These are phyloP conservation scores for Trypanosoma grayi DNA, from an alignment of 208 protist species.

Conservation along the genomic window DNA sequence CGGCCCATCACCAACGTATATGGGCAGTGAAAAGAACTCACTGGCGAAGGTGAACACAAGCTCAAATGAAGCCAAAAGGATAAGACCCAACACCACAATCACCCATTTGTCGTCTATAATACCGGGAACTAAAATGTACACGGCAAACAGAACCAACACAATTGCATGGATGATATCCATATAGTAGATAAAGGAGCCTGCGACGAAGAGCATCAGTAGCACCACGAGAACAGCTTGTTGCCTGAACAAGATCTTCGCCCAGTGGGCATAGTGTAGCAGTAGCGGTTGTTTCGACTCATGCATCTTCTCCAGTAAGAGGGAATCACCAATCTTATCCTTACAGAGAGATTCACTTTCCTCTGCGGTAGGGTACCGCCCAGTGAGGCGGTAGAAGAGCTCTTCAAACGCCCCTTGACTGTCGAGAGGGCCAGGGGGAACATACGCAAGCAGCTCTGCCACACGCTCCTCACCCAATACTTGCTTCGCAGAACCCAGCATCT, in stretches of 20 bases:
- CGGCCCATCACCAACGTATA: conserved; percentile 2
- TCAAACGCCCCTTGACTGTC: conserved; percentile 8
- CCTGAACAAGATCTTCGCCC: conserved; percentile 18
- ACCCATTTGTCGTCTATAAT: conserved; percentile 7
- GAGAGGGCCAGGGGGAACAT: neutral
- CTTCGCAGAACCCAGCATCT: neutral
- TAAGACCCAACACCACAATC: conserved; percentile 16
- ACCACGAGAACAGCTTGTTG: conserved; percentile 13
- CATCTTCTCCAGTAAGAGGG: conserved; percentile 15
- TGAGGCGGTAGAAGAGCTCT: conserved; percentile 5
- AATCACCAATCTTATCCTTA: conserved; percentile 5
- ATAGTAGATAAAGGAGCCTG: conserved; percentile 24
- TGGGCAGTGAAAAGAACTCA: conserved; percentile 14
- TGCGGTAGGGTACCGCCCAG: neutral
- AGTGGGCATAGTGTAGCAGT: conserved; percentile 7
- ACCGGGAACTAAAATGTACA: conserved; percentile 16
- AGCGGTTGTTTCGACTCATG: neutral
- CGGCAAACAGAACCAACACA: conserved; percentile 12
- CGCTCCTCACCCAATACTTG: conserved; percentile 5
- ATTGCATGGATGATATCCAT: conserved; percentile 26
- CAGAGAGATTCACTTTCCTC: conserved; percentile 1
- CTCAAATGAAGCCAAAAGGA: conserved; percentile 22
- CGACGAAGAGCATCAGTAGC: conserved; percentile 20
- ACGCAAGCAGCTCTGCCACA: conserved; percentile 17
- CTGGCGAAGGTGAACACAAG: conserved; percentile 27